Evolutionary conservation across 2,329 filamentous ascomycete genomes (phyloP).

Genomic region (Diplodia corticola): DNA sequence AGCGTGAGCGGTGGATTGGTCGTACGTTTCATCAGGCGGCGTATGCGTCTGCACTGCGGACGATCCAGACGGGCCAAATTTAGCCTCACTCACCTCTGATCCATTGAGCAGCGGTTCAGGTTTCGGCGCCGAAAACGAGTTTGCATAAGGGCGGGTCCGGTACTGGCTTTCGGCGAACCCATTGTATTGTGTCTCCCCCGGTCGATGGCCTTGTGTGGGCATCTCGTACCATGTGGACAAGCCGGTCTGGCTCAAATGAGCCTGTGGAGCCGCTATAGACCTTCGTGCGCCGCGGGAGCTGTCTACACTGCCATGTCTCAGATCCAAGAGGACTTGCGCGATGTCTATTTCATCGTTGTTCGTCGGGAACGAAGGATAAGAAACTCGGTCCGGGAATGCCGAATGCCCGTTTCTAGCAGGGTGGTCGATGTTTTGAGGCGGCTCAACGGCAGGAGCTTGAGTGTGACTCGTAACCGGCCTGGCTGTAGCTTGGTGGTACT

Average conservation of each 20-base stretch:
- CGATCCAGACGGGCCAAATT: background rate
- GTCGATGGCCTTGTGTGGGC: background rate
- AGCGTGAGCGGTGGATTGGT: constrained; percentile 25
- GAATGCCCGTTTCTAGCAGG: background rate
- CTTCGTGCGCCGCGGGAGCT: constrained; percentile 3
- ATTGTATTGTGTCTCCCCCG: background rate
- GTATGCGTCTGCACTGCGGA: constrained; percentile 41
- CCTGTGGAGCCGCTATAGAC: constrained; percentile 15
- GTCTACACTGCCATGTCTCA: constrained; percentile 20
- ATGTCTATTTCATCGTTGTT: constrained; percentile 18
- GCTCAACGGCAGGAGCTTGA: constrained; percentile 22
- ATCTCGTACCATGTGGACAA: background rate
- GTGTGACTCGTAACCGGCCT: constrained; percentile 51
- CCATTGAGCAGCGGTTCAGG: constrained; percentile 1
- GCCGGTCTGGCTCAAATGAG: constrained; percentile 1
- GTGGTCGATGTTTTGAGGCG: constrained; percentile 30
- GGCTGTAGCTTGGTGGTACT: constrained; percentile 38
- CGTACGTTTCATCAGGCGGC: constrained; percentile 39
- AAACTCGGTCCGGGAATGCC: background rate
- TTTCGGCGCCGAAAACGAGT: constrained; percentile 1
- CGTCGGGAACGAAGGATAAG: background rate
- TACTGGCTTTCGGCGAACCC: background rate
- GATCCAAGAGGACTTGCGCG: constrained; percentile 13
- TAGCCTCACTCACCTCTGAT: constrained; percentile 3
- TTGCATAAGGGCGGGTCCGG: background rate